phyloP scores from a whole-genome alignment of 2,329 filamentous ascomycete species.

The Cucurbitaria berberidis region DNA sequence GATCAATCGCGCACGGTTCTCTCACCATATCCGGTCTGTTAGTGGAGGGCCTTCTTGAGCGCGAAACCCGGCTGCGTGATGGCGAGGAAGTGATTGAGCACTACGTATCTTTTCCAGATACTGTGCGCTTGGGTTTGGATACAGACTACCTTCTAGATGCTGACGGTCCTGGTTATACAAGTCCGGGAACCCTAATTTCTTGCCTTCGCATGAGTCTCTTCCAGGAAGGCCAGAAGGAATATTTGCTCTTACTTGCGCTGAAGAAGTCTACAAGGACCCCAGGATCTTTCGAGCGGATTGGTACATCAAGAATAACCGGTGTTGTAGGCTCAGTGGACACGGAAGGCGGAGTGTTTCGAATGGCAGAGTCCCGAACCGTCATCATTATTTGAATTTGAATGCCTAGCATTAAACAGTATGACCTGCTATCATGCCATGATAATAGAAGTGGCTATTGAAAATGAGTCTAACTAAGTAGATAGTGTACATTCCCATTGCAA shows the following conservation, averaged over 20 bases:
- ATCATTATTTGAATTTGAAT: background rate
- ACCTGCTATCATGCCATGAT: background rate
- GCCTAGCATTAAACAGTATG: background rate
- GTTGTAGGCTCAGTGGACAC: background rate
- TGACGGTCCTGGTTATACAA: background rate
- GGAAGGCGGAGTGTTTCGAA: background rate
- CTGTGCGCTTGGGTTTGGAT: background rate
- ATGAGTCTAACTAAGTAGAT: too few relatives aligned
- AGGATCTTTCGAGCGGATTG: conserved; percentile 1
- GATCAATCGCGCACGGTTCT: background rate
- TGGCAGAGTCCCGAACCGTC: background rate
- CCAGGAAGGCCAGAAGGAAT: background rate
- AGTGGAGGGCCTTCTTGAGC: background rate
- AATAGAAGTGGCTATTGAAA: too few relatives aligned
- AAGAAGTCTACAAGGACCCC: background rate
- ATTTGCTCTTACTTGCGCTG: conserved; percentile 1
- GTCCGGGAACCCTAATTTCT: background rate
- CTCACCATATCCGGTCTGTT: conserved; percentile 2
- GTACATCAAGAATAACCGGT: background rate
- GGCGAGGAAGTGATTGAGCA: background rate
- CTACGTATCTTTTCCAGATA: background rate
- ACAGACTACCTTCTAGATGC: conserved; percentile 1
- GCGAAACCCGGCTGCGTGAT: background rate
- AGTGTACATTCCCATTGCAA: too few relatives aligned
- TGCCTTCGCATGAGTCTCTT: conserved; percentile 5